Base-by-base conservation (phyloP, 805 yeast genomes). In the Vanderwaltozyma verrucispora region DNA sequence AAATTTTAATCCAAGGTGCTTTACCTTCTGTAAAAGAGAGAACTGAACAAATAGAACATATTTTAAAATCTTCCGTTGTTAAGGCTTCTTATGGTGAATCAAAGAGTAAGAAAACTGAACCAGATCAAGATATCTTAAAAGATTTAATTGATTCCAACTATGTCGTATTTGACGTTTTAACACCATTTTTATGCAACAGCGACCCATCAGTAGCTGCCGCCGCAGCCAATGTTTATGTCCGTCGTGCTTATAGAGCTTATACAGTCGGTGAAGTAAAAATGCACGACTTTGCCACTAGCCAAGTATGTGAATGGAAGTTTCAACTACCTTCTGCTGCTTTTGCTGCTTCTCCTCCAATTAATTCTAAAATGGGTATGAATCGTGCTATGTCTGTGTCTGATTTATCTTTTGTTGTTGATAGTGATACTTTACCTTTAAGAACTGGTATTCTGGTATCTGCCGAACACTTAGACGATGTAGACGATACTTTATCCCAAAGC, bases 161-260 rank as follows among this genome's bases (percentile, higher is more conserved):
- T 65, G 85, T 89, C 42, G 96, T 92, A 15, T 92, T 89, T 60
- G 99, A 92, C 59, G 97, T 94, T 28, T 73, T 92, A 60, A 74
- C 94, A 32, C 96, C 86, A 64, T 92, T 92, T 65, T 75, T 92
- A 64, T 75, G 73, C 38, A 82, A 85, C 50, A 54, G 72, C 11
- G 96, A 94, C 54, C 83, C 81, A 33, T 84, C 85, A 71, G 89
- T 92, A 43, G 82, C 89, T 3, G 75, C 89, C 47, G 97, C 98
- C 27, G 97, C 98, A 27, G 86, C 95, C 32, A 96, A 92, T 64
- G 95, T 92, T 41, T 92, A 92, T 62, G 80, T 88, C 42, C 81
- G 97, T 62, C 81, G 98, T 62, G 94, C 97, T 32, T 92, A 88
- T 69, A 78, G 97, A 55, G 97, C 97, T 28, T 92, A 94, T 66